Evolutionary conservation across 2,329 filamentous ascomycete species (phyloP).

Genomic region (Lasiodiplodia citricola): DNA sequence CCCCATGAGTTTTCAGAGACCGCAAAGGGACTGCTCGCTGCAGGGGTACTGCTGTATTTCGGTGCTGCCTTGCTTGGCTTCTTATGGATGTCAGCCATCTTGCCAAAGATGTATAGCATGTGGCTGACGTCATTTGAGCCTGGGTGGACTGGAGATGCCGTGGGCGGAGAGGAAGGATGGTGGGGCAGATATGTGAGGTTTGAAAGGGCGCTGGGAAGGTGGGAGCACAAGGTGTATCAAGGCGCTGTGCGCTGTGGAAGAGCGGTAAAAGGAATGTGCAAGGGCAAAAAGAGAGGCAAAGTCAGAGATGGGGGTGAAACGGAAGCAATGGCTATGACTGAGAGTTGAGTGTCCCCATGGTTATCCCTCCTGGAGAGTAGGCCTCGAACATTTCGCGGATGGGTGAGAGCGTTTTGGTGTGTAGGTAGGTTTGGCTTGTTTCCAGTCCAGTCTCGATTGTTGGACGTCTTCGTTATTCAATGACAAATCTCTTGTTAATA

Average conservation of each 20-base stretch:
- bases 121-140: conserved; percentile 1
- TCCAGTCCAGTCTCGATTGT: too few relatives aligned
- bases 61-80: not conserved
- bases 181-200: not conserved
- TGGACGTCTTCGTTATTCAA: too few relatives aligned
- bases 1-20: not conserved
- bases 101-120: not conserved
- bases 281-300: not conserved
- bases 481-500: not conserved
- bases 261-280: not conserved
- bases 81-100: not conserved
- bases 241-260: not conserved
- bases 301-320: not conserved
- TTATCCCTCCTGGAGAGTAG: too few relatives aligned
- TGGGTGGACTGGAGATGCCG: not conserved
- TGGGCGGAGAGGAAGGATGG: not conserved
- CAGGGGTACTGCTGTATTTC: not conserved
- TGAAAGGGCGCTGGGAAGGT: not conserved
- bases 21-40: not conserved
- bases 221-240: not conserved
- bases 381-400: too few relatives aligned
- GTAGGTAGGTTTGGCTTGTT: too few relatives aligned
- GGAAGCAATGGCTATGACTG: not conserved
- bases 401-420: too few relatives aligned
- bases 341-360: too few relatives aligned